These are phyloP conservation scores for Berkeleyomyces basicola DNA, from an alignment of 2,329 filamentous ascomycete species.

Conservation along the genomic window DNA sequence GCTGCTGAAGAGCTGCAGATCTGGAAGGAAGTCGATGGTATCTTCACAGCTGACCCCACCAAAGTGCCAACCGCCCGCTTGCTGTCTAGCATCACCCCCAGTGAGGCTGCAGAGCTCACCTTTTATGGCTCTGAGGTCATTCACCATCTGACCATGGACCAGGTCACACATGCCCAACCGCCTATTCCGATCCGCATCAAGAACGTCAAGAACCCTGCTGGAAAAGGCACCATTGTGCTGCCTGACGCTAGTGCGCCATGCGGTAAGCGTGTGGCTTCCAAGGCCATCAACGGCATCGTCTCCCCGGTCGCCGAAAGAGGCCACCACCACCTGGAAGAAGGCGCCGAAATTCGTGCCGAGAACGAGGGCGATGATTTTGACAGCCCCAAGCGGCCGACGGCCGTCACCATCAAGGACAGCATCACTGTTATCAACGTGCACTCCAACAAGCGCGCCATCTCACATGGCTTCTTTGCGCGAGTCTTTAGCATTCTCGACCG, in stretches of 20 bases:
- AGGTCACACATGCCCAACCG: slow-evolving; percentile 64
- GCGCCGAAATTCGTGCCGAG: background rate
- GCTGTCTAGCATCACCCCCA: slow-evolving; percentile 76
- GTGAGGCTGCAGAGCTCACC: slow-evolving; percentile 88
- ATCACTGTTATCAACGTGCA: slow-evolving; percentile 97
- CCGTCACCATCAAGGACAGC: slow-evolving; percentile 93
- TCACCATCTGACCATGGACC: slow-evolving; percentile 97
- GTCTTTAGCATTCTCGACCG: slow-evolving; percentile 86
- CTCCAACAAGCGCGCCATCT: slow-evolving; percentile 90
- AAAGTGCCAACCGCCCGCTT: slow-evolving; percentile 89
- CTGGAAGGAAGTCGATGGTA: slow-evolving; percentile 98
- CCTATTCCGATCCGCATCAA: slow-evolving; percentile 79
- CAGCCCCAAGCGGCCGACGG: slow-evolving; percentile 60
- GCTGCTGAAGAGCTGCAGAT: slow-evolving; percentile 80
- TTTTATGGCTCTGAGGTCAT: slow-evolving; percentile 94
- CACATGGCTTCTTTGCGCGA: slow-evolving; percentile 86
- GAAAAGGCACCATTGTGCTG: slow-evolving; percentile 64
- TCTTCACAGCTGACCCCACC: slow-evolving; percentile 69
- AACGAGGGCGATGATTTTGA: slow-evolving; percentile 26
- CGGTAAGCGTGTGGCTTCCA: slow-evolving; percentile 26
- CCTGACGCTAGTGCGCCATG: slow-evolving; percentile 48
- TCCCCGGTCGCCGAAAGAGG: background rate
- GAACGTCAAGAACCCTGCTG: slow-evolving; percentile 75
- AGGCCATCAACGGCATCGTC: slow-evolving; percentile 25
- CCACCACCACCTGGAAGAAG: background rate